Base-by-base conservation (phyloP, 2,329 filamentous ascomycete species). In the Colletotrichum sojae region DNA sequence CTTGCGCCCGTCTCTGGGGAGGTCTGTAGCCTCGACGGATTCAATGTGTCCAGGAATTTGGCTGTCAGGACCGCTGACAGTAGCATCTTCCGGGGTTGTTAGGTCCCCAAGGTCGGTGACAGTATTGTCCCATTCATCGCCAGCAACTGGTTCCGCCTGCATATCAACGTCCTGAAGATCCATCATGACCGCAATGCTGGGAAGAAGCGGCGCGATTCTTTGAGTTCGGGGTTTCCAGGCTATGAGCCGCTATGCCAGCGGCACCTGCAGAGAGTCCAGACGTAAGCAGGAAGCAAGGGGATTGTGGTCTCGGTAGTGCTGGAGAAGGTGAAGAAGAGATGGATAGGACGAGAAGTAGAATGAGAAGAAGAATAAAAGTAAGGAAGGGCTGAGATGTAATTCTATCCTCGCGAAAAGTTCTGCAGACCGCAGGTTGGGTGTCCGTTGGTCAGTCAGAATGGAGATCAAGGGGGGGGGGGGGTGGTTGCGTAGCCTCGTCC, bases 401-500 rank as follows among this genome's bases (percentile, higher is more conserved):
- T 6, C 5, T 43, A 43, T 43, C 40, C 40, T n/a, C 13, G 16
- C n/a, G 6, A 49, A 6, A 49, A 6, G 18, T 22, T 13, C 10
- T 12, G 8, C n/a, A 49, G 46, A 20, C 18, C 5, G 55, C 25
- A 18, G 51, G 16, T 52, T n/a, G 39, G 49, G 45, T 45, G 43
- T 40, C 31, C 40, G 39, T 27, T 39, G 22, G n/a, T 40, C 49
- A 53, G 27, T 22, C 18, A 31, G 27, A 9, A 31, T 67, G 43
- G 43, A 46, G 12, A 48, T 65, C 46, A n/a, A n/a, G n/a, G n/a
- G n/a, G n/a, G n/a, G n/a, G n/a, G n/a, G 46, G 18, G 25, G 20
- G 62, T 22, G 36, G 67, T 49, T 55, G 51, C 45, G 63, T 51
- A 69, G 63, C 67, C 67, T 69, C 40, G 36, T 61, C 67, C 39